A percentile compares a stretch with the other conserved stretches of the same genome.
phyloP scores from a whole-genome alignment of 108 stramenopile genomes.

The Phaeodactylum tricornutum region DNA sequence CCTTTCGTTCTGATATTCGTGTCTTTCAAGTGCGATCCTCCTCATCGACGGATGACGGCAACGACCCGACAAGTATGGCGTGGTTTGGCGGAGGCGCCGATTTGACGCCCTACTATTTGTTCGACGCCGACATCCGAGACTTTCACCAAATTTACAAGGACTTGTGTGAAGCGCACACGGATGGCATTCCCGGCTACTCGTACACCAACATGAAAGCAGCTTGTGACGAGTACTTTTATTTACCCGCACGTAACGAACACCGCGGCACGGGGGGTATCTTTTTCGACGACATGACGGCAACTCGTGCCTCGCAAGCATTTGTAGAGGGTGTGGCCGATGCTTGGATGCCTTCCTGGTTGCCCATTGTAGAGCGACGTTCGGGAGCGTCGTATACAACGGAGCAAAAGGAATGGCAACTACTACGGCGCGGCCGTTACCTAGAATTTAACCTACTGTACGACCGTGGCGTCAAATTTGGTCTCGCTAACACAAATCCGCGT shows the following conservation, averaged over 20 bases:
- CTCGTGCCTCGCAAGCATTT: slow-evolving; percentile 28
- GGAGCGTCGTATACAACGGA: slow-evolving; percentile 37
- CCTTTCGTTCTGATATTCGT: slow-evolving; percentile 88
- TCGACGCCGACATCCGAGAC: slow-evolving; percentile 67
- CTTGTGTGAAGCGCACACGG: slow-evolving; percentile 46
- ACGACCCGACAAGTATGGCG: slow-evolving; percentile 8
- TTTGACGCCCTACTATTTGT: slow-evolving; percentile 87
- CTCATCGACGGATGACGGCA: neutral
- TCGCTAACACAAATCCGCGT: slow-evolving; percentile 71
- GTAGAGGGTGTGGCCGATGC: slow-evolving; percentile 60
- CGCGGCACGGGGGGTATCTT: slow-evolving; percentile 93
- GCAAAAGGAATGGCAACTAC: slow-evolving; percentile 83
- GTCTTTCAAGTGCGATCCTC: slow-evolving; percentile 52
- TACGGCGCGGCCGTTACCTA: slow-evolving; percentile 54
- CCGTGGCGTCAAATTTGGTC: slow-evolving; percentile 84
- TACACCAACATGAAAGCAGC: slow-evolving; percentile 59
- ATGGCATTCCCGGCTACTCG: slow-evolving; percentile 26
- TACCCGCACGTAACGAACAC: slow-evolving; percentile 86
- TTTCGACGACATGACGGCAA: slow-evolving; percentile 82
- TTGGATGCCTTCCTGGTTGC: slow-evolving; percentile 91
- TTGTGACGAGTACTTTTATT: slow-evolving; percentile 91
- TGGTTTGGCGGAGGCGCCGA: slow-evolving; percentile 58
- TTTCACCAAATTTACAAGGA: slow-evolving; percentile 61
- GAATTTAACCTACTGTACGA: slow-evolving; percentile 92
- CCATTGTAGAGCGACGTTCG: slow-evolving; percentile 56